phyloP scores from a whole-genome alignment of 305 asterid species.

The Fraxinus sp. region DNA sequence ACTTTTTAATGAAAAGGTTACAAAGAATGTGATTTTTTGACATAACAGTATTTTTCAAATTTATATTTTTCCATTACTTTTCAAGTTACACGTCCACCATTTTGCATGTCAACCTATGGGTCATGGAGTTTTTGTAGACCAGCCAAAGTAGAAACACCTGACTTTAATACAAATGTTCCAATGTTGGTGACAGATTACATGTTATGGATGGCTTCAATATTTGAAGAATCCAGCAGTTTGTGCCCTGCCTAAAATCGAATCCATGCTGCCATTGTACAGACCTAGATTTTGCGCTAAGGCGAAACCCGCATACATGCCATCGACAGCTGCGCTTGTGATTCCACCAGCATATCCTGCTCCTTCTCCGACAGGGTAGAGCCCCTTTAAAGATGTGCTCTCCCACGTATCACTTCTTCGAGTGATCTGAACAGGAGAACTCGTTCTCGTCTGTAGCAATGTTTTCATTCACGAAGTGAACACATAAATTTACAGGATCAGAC shows the following conservation, averaged over 20 bases:
- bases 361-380: constrained; percentile 93
- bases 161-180: background rate
- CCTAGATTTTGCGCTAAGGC: constrained; percentile 75
- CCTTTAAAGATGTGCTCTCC: constrained; percentile 76
- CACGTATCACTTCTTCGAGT: constrained; percentile 59
- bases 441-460: constrained; percentile 60
- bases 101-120: background rate
- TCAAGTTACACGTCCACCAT: background rate
- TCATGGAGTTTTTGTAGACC: background rate
- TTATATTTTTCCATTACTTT: background rate
- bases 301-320: constrained; percentile 84
- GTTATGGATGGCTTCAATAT: constrained; percentile 34
- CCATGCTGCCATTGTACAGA: constrained; percentile 50
- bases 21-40: background rate
- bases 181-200: background rate
- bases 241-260: constrained; percentile 52
- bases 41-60: background rate
- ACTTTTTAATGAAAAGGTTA: background rate
- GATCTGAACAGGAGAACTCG: constrained; percentile 89
- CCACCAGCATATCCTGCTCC: constrained; percentile 98
- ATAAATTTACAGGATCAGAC: background rate
- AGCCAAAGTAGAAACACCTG: background rate
- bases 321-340: constrained; percentile 93
- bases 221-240: constrained; percentile 56
- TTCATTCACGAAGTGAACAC: background rate